Percentiles rank a stretch among this genome's conserved stretches.
Evolutionary conservation across 495 filamentous ascomycete species (phyloP).

Genomic region (Cercophora scortea): DNA sequence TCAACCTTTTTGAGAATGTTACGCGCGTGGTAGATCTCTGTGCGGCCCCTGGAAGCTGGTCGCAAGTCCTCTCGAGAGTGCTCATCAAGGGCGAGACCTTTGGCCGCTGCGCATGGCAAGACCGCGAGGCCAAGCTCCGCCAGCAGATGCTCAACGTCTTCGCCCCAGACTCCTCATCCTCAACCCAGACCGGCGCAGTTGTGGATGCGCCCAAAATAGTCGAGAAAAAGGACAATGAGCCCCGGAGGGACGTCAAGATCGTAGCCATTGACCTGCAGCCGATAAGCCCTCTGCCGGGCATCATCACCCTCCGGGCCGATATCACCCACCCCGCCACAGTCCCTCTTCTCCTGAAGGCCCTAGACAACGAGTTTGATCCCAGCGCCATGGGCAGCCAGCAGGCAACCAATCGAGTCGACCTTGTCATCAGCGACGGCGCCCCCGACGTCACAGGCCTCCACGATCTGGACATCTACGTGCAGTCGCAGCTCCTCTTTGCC

Average conservation of each 20-base stretch:
- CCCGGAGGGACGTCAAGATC: constrained; percentile 76
- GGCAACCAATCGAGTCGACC: constrained; percentile 65
- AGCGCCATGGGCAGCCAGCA: constrained; percentile 41
- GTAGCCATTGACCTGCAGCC: constrained; percentile 93
- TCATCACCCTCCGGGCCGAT: constrained; percentile 84
- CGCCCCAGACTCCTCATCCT: constrained; percentile 11
- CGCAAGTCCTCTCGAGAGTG: constrained; percentile 86
- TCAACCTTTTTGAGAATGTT: constrained; percentile 80
- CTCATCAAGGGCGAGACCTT: constrained; percentile 89
- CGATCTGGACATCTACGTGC: constrained; percentile 95
- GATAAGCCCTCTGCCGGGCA: constrained; percentile 86
- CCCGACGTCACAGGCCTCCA: constrained; percentile 95
- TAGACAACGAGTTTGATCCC: constrained; percentile 66
- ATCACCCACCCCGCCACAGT: constrained; percentile 96
- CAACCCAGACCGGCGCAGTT: neutral
- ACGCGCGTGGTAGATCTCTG: constrained; percentile 95
- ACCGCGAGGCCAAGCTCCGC: constrained; percentile 59
- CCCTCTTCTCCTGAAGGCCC: constrained; percentile 72
- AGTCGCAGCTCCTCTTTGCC: constrained; percentile 88
- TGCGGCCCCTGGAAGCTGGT: constrained; percentile 94
- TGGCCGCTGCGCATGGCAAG: constrained; percentile 74
- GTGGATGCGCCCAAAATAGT: too few species aligned
- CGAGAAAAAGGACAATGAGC: constrained; percentile 25
- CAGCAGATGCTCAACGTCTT: constrained; percentile 45
- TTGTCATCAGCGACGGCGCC: constrained; percentile 90